These are phyloP conservation scores for Zostera marina DNA, from an alignment of 116 monocot species.

Conservation along the genomic window DNA sequence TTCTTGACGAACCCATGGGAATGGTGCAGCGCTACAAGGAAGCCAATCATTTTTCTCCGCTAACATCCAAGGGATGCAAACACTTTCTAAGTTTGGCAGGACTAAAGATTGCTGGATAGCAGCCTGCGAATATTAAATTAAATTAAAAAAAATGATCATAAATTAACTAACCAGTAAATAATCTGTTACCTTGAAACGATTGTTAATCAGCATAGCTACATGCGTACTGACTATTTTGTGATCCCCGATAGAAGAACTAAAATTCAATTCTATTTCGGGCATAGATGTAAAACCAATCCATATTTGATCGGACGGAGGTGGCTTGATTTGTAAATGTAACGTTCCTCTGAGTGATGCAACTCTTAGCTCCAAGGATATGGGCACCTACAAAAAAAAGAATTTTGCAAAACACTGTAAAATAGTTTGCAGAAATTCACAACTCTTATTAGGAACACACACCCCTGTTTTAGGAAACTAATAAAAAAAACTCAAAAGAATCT, in stretches of 20 bases:
- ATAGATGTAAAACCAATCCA: slow-evolving; percentile 64
- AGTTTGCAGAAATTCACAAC: no score
- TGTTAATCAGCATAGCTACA: slow-evolving; percentile 51
- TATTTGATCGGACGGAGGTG: slow-evolving; percentile 60
- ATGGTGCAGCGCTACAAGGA: slow-evolving; percentile 57
- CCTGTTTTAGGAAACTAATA: background rate
- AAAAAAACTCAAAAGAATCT: background rate
- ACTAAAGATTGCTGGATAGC: slow-evolving; percentile 61
- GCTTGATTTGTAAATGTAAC: slow-evolving; percentile 50
- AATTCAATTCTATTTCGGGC: slow-evolving; percentile 64
- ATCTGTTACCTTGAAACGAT: slow-evolving; percentile 67
- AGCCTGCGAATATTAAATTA: slow-evolving; percentile 29
- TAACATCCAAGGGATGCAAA: slow-evolving; percentile 82
- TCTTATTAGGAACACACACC: no score
- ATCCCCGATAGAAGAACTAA: slow-evolving; percentile 78
- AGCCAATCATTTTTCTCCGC: slow-evolving; percentile 93
- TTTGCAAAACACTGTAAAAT: background rate
- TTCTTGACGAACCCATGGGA: slow-evolving; percentile 50
- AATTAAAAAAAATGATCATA: no score
- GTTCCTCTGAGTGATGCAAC: slow-evolving; percentile 65
- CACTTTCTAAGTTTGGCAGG: slow-evolving; percentile 74
- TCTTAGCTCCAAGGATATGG: slow-evolving; percentile 54
- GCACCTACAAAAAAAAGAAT: slow-evolving; percentile 40
- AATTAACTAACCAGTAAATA: no score
- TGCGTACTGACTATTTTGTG: slow-evolving; percentile 58